Conservation (phyloP, 176 grass and related monocot species). For the Aegilops sharonensis region DNA sequence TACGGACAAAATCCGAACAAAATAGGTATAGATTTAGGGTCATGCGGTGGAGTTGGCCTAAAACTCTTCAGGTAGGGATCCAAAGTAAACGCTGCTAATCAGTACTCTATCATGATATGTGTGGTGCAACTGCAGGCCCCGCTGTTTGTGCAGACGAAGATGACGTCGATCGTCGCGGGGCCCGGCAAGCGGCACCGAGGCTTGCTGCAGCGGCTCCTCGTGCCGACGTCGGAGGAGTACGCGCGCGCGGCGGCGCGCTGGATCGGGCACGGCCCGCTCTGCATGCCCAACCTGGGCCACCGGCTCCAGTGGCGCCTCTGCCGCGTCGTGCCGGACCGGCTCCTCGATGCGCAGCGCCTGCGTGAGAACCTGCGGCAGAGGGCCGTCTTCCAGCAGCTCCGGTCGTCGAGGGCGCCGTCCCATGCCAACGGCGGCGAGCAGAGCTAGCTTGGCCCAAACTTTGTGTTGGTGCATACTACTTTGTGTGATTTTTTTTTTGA, state of each 20-base stretch:
- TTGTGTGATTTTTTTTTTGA: no score
- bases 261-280: conserved; percentile 48
- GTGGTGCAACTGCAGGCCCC: conserved; percentile 21
- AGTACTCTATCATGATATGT: no score
- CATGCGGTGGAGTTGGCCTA: no score
- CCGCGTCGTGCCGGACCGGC: conserved; percentile 29
- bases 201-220: background rate
- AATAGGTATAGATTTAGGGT: no score
- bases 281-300: conserved; percentile 46
- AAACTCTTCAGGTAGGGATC: no score
- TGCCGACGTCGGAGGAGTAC: conserved; percentile 34
- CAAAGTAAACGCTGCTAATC: no score
- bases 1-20: no score
- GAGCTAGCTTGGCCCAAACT: background rate
- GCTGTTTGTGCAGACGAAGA: conserved; percentile 44
- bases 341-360: conserved; percentile 32
- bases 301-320: conserved; percentile 45
- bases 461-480: no score
- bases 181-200: background rate
- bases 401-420: background rate
- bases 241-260: conserved; percentile 32
- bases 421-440: background rate
- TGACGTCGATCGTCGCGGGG: conserved; percentile 15
- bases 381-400: background rate
- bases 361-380: conserved; percentile 36